Evolutionary conservation across 2,329 filamentous ascomycete genomes (phyloP).

Genomic region (Pseudonectria foliicola): DNA sequence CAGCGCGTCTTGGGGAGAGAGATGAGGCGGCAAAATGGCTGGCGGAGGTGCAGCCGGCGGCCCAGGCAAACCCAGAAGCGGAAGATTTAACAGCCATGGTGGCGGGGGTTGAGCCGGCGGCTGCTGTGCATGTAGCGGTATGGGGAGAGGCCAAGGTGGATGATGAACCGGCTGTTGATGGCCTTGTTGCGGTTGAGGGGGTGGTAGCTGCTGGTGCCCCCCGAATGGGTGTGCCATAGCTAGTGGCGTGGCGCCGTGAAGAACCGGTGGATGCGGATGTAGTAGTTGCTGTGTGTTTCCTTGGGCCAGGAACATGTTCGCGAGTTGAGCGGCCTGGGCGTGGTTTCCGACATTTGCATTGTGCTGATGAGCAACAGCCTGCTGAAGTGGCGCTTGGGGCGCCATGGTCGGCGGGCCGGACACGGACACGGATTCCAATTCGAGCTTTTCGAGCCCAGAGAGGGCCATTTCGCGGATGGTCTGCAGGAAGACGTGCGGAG

Average conservation of each 20-base stretch:
- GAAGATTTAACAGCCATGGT: no score
- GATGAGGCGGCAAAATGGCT: constrained; percentile 1
- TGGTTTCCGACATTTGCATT: constrained; percentile 5
- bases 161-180: constrained; percentile 3
- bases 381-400: constrained; percentile 20
- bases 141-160: neutral
- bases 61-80: no score
- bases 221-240: no score
- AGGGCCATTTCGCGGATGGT: constrained; percentile 43
- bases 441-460: constrained; percentile 43
- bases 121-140: constrained; percentile 2
- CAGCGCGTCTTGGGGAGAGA: constrained; percentile 7
- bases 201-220: neutral
- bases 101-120: no score
- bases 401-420: constrained; percentile 36
- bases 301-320: constrained; percentile 8
- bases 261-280: neutral
- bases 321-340: neutral
- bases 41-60: no score
- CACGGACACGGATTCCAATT: constrained; percentile 59
- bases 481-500: constrained; percentile 48
- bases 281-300: neutral
- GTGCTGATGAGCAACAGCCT: constrained; percentile 4
- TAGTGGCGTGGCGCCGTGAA: no score
- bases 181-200: neutral